A percentile compares a stretch with the other conserved stretches of the same genome.
phyloP scores from a whole-genome alignment of 352 stramenopile genomes.

The Pythium folliculosum region DNA sequence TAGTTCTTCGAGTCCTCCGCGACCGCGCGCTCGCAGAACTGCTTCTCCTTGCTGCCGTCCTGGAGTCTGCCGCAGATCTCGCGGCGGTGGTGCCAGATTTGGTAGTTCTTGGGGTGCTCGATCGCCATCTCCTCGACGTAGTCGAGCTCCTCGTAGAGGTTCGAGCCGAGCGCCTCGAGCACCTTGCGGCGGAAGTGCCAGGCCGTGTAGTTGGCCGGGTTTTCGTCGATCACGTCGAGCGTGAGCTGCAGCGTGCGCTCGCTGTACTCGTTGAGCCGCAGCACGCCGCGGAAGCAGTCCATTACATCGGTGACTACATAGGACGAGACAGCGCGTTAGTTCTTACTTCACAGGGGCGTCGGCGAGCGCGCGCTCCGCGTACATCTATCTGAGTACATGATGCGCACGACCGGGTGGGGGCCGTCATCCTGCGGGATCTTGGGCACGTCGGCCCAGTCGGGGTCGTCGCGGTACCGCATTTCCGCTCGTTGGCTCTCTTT shows the following conservation, averaged over 20 bases:
- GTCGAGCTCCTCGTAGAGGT: constrained; percentile 67
- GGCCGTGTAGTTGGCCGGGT: constrained; percentile 98
- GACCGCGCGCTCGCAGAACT: constrained; percentile 92
- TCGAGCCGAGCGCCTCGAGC: constrained; percentile 77
- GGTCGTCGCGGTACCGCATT: constrained; percentile 69
- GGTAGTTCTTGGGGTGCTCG: constrained; percentile 98
- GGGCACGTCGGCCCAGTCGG: constrained; percentile 74
- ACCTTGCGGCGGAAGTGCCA: constrained; percentile 95
- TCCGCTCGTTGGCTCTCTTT: constrained; percentile 4
- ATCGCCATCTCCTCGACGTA: constrained; percentile 89
- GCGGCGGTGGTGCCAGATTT: constrained; percentile 98
- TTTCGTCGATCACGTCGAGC: constrained; percentile 92
- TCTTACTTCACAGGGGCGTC: background rate
- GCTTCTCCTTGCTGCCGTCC: constrained; percentile 88
- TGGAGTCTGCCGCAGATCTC: constrained; percentile 89
- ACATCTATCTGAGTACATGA: constrained; percentile 76
- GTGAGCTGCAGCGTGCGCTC: constrained; percentile 92
- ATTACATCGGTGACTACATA: constrained; percentile 84
- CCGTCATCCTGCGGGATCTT: constrained; percentile 86
- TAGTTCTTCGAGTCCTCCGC: constrained; percentile 98
- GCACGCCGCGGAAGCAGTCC: constrained; percentile 94
- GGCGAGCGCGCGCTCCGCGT: constrained; percentile 24
- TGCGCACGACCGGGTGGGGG: constrained; percentile 75
- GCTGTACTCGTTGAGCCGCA: constrained; percentile 90
- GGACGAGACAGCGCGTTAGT: background rate